These are phyloP conservation scores for Suhomyces xylopsoci DNA, from an alignment of 805 yeast genomes.

Conservation along the genomic window DNA sequence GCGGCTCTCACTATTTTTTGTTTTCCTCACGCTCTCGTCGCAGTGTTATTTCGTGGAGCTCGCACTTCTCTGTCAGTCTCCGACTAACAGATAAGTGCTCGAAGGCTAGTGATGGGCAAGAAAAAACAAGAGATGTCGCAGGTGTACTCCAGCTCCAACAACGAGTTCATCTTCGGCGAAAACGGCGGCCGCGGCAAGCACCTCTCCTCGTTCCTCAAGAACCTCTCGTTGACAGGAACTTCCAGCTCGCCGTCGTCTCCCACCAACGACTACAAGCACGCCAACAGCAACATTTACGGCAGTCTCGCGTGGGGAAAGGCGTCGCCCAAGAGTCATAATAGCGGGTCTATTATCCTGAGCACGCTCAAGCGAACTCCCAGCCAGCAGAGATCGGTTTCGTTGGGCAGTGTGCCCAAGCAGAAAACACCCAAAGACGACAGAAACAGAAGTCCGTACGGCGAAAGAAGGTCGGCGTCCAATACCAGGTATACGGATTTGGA, in stretches of 20 bases:
- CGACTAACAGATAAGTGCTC: too few species aligned
- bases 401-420: slow-evolving; percentile 10
- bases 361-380: slow-evolving; percentile 11
- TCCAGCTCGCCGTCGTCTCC: slow-evolving; percentile 9
- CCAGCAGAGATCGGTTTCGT: slow-evolving; percentile 16
- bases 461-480: slow-evolving; percentile 8
- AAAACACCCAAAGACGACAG: slow-evolving; percentile 4
- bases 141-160: slow-evolving; percentile 34
- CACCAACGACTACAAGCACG: slow-evolving; percentile 17
- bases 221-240: slow-evolving; percentile 37
- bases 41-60: too few species aligned
- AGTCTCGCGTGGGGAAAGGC: slow-evolving; percentile 23
- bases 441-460: not conserved
- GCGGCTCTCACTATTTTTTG: too few species aligned
- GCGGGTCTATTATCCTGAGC: slow-evolving; percentile 12
- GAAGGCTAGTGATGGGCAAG: slow-evolving; percentile 38
- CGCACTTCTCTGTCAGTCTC: too few species aligned
- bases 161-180: slow-evolving; percentile 66
- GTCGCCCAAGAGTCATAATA: slow-evolving; percentile 3
- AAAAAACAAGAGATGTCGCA: slow-evolving; percentile 46
- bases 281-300: slow-evolving; percentile 40
- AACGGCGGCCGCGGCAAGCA: slow-evolving; percentile 66
- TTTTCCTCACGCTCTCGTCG: too few species aligned
- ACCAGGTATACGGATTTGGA: slow-evolving; percentile 64
- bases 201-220: slow-evolving; percentile 48